Evolutionary conservation across 2,329 filamentous ascomycete genomes (phyloP), one percentile per base, ranked within the genome.

Genomic region (Colletotrichum viniferum): DNA sequence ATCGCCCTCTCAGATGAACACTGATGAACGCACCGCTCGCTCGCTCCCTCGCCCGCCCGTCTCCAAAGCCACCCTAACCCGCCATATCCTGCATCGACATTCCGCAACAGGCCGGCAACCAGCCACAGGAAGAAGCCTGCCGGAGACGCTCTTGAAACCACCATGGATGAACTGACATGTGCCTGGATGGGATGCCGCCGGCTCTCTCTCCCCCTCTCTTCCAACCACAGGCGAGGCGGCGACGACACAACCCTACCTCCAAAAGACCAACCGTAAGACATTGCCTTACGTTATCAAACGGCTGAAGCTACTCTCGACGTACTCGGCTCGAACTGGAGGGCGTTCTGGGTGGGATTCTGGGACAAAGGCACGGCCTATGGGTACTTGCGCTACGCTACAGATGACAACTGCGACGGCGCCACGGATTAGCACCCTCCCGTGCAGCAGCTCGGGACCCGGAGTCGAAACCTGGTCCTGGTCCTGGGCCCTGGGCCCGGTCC

Each of bases 121-220:
- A 55, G 55, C 64, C 52, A 61, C 43, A 61, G 34, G 28, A 65
- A 65, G 48, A 69, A 69, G 71, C 61, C 60, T 65, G 73, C 71
- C 48, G 73, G 74, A 76, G 65, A 76, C 74, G 60, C 48, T 66
- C 30, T 70, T 62, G 71, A 74, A 76, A 76, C 64, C 8, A 61
- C 61, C 60, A 26, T 66, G 58, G 65, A 69, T 43, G 48, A 24
- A 66, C 52, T 34, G 71, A 34, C 38, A 43, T 28, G 32, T 62
- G 55, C 56, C 60, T 38, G 69, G 13, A 60, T 60, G 21, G 48
- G 60, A 10, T 55, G 43, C 43, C n/a, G 43, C 43, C n/a, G 21
- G 43, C 36, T 48, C 18, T 43, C 18, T n/a, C 38, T 48, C 38
- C 13, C 43, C 12, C 43, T 13, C 10, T 14, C 34, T 28, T 71